Conservation (phyloP, 768 basidiomycete genomes). For the Sarcodon aspratus region DNA sequence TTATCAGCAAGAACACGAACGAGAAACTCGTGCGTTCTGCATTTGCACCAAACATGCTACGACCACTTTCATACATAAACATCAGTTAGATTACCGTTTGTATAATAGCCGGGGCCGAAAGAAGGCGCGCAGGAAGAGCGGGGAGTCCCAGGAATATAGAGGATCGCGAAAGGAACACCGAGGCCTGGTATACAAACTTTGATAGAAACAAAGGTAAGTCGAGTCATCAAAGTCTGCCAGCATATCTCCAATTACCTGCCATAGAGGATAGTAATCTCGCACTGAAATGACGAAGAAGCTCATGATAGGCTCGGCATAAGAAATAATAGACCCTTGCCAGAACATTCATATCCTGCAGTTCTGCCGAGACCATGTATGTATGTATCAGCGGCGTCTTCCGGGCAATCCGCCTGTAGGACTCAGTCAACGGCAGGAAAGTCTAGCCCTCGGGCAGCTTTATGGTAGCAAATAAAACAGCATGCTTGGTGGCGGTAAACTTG, state of each 20-base stretch:
- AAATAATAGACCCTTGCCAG: constrained; percentile 77
- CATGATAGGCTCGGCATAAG: constrained; percentile 70
- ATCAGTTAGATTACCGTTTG: constrained; percentile 58
- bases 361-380: constrained; percentile 96
- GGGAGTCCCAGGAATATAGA: constrained; percentile 80
- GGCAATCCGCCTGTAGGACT: constrained; percentile 93
- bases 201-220: not conserved
- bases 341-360: constrained; percentile 87
- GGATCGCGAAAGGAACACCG: constrained; percentile 89
- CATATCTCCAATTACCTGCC: constrained; percentile 52
- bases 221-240: not conserved
- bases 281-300: constrained; percentile 72
- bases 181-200: constrained; percentile 78
- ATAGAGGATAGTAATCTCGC: constrained; percentile 91
- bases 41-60: constrained; percentile 47
- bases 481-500: constrained; percentile 70
- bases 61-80: constrained; percentile 54
- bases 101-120: constrained; percentile 66
- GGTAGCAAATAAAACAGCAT: constrained; percentile 87
- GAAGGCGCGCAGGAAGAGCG: constrained; percentile 54
- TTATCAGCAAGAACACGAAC: constrained; percentile 66
- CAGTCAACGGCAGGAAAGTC: constrained; percentile 97
- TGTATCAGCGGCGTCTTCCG: constrained; percentile 95
- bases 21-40: constrained; percentile 36
- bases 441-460: constrained; percentile 90